Percentiles rank a stretch among this genome's conserved stretches.
phyloP scores from a whole-genome alignment of 78 protist species.

The Emiliania huxleyi region DNA sequence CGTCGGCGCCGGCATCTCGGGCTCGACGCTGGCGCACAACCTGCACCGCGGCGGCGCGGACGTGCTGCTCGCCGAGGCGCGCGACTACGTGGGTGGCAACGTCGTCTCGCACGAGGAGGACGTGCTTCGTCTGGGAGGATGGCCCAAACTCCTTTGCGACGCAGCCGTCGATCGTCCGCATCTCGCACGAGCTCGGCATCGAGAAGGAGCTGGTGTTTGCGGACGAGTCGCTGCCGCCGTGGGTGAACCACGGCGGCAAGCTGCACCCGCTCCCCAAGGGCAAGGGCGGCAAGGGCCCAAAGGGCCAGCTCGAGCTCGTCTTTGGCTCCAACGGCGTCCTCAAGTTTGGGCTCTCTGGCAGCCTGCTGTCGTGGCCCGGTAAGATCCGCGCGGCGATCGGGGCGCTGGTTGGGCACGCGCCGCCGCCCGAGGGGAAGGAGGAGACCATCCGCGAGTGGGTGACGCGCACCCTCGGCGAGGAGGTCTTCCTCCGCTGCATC shows the following conservation, averaged over 20 bases:
- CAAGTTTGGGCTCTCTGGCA: not conserved
- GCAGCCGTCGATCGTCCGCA: not conserved
- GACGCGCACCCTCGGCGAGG: conserved; percentile 38
- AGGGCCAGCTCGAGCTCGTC: conserved; percentile 21
- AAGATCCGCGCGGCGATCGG: conserved; percentile 24
- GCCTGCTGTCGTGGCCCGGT: not conserved
- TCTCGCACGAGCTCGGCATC: conserved; percentile 3
- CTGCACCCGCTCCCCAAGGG: not conserved
- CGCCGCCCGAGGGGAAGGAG: conserved; percentile 35
- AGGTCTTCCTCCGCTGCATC: not conserved
- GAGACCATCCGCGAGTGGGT: conserved; percentile 36
- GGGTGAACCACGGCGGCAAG: not conserved
- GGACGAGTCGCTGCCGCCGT: conserved; percentile 29
- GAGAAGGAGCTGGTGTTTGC: conserved; percentile 30
- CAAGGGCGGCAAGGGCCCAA: not conserved
- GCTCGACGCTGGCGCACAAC: conserved; percentile 2
- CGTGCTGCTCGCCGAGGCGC: conserved; percentile 28
- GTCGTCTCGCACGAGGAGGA: not conserved
- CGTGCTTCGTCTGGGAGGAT: conserved; percentile 13
- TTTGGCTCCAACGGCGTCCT: not conserved
- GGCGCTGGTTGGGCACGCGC: conserved; percentile 20
- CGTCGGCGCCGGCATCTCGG: conserved; percentile 4
- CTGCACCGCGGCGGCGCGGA: not conserved
- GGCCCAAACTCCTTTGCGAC: conserved; percentile 35
- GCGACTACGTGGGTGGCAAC: conserved; percentile 35